Percentiles rank a stretch among this genome's conserved stretches.
These are phyloP conservation scores for Castanea sativa DNA, from an alignment of 306 rosid genomes.

Conservation along the genomic window DNA sequence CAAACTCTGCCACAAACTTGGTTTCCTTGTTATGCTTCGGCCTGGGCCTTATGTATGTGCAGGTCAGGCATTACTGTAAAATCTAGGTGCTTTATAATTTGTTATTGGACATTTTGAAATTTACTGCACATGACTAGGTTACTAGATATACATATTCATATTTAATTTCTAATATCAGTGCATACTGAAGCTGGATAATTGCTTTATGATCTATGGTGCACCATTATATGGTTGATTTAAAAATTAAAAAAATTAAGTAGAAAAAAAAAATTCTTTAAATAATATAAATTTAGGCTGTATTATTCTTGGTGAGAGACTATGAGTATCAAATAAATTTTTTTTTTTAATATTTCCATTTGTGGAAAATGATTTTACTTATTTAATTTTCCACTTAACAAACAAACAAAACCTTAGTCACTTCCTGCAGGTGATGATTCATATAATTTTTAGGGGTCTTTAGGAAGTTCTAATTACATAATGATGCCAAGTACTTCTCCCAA, in stretches of 20 bases:
- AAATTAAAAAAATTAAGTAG: background rate
- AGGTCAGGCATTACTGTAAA: conserved; percentile 47
- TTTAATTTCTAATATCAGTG: conserved; percentile 8
- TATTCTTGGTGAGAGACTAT: background rate
- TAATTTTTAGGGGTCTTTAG: background rate
- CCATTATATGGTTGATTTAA: background rate
- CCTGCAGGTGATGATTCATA: background rate
- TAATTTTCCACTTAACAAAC: background rate
- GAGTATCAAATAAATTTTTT: too few relatives aligned
- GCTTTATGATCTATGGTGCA: background rate
- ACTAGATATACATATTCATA: background rate
- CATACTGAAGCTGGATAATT: background rate
- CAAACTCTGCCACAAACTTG: conserved; percentile 76
- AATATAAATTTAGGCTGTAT: background rate
- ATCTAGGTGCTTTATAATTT: conserved; percentile 1
- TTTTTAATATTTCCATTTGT: background rate
- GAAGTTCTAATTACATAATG: background rate
- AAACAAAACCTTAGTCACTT: background rate
- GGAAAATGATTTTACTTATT: background rate
- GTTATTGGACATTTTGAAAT: conserved; percentile 4
- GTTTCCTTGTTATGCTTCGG: conserved; percentile 78
- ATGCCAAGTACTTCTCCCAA: background rate
- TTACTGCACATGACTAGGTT: background rate
- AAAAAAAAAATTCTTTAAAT: background rate
- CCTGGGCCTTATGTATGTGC: conserved; percentile 91